Percentiles rank a stretch among this genome's conserved stretches.
phyloP scores from a whole-genome alignment of 495 filamentous ascomycete genomes.

The Podospora australis region DNA sequence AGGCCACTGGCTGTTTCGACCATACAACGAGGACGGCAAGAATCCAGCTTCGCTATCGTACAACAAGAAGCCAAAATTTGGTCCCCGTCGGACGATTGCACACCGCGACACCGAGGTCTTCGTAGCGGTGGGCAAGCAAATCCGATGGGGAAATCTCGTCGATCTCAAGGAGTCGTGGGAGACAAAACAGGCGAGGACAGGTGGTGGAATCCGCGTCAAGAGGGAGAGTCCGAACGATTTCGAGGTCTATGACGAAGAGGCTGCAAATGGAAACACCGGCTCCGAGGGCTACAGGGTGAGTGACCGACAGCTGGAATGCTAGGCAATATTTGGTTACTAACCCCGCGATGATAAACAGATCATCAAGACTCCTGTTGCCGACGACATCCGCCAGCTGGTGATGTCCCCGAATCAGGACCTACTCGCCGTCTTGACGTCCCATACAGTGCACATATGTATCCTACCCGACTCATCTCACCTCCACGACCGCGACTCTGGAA shows the following conservation, averaged over 20 bases:
- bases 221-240: slow-evolving; percentile 27
- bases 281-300: slow-evolving; percentile 43
- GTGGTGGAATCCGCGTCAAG: slow-evolving; percentile 19
- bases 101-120: slow-evolving; percentile 74
- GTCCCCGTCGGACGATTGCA: slow-evolving; percentile 64
- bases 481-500: slow-evolving; percentile 50
- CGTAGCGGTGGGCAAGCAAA: slow-evolving; percentile 74
- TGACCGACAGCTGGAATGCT: too few species aligned
- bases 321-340: too few species aligned
- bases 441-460: slow-evolving; percentile 76
- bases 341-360: too few species aligned
- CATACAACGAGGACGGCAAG: slow-evolving; percentile 23
- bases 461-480: slow-evolving; percentile 72
- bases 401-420: slow-evolving; percentile 74
- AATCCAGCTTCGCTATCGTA: slow-evolving; percentile 21
- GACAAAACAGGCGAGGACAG: slow-evolving; percentile 20
- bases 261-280: slow-evolving; percentile 15
- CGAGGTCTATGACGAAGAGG: slow-evolving; percentile 27
- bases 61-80: slow-evolving; percentile 36
- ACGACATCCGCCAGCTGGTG: slow-evolving; percentile 71
- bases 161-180: slow-evolving; percentile 67
- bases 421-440: slow-evolving; percentile 73
- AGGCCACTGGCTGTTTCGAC: slow-evolving; percentile 64
- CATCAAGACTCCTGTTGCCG: slow-evolving; percentile 63
- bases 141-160: slow-evolving; percentile 76